Conservation (phyloP, 257 asterid genomes). For the Capsicum baccatum region DNA sequence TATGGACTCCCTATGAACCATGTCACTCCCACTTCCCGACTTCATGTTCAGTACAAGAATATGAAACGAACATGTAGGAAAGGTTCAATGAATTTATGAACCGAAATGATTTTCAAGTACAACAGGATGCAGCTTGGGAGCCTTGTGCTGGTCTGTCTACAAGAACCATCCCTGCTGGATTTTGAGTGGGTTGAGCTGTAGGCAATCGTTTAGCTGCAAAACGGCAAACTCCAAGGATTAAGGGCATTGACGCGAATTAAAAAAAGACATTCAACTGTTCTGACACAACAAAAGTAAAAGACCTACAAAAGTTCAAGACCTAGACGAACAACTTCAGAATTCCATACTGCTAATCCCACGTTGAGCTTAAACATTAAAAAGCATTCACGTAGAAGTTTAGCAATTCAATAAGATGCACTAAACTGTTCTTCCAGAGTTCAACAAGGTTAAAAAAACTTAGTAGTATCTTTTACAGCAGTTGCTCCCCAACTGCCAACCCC, state of each 20-base stretch:
- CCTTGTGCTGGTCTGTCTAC: slow-evolving; percentile 74
- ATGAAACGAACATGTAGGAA: not conserved
- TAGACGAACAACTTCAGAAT: not conserved
- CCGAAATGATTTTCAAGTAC: slow-evolving; percentile 41
- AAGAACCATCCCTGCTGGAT: slow-evolving; percentile 77
- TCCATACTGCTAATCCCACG: not conserved
- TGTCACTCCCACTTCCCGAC: not conserved
- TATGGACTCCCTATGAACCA: not conserved
- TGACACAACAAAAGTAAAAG: not conserved
- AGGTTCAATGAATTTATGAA: slow-evolving; percentile 24
- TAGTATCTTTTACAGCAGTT: not conserved
- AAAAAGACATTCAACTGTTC: not conserved
- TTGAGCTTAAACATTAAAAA: no score
- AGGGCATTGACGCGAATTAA: not conserved
- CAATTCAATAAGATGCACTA: no score
- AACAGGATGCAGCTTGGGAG: slow-evolving; percentile 62
- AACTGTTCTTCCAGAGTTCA: not conserved
- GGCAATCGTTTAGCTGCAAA: slow-evolving; percentile 74
- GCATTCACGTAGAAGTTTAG: no score
- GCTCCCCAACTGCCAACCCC: not conserved
- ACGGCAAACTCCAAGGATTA: not conserved
- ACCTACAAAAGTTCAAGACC: not conserved
- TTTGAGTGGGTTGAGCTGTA: slow-evolving; percentile 72
- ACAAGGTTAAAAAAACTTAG: not conserved
- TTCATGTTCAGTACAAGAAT: slow-evolving; percentile 6